phyloP scores from a whole-genome alignment of 83 land plant species.

The Larix sibirica region DNA sequence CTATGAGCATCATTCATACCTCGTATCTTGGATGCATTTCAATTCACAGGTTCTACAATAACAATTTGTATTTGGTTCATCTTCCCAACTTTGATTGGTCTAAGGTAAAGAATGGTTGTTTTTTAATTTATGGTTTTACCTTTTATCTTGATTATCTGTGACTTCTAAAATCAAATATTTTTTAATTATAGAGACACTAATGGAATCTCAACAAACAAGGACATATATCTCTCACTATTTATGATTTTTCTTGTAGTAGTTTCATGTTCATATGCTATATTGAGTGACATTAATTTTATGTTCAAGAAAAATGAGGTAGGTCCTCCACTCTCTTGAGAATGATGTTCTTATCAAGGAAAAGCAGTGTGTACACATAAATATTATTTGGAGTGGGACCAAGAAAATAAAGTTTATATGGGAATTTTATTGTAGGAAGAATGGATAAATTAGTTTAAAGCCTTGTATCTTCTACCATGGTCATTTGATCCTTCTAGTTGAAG shows the following conservation, averaged over 20 bases:
- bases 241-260: slow-evolving; percentile 80
- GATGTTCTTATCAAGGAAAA: too few species aligned
- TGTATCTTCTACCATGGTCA: too few species aligned
- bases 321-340: not conserved
- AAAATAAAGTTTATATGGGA: too few species aligned
- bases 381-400: too few species aligned
- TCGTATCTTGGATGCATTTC: slow-evolving; percentile 92
- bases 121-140: not conserved
- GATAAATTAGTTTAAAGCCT: too few species aligned
- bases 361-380: too few species aligned
- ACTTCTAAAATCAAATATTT: not conserved
- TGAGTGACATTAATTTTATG: slow-evolving; percentile 58
- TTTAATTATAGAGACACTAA: slow-evolving; percentile 56
- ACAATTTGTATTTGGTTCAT: slow-evolving; percentile 79
- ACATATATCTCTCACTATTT: slow-evolving; percentile 57
- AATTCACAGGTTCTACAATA: slow-evolving; percentile 88
- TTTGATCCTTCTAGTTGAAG: too few species aligned
- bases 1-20: slow-evolving; percentile 77
- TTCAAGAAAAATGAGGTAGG: slow-evolving; percentile 29
- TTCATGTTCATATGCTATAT: slow-evolving; percentile 61
- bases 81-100: slow-evolving; percentile 75
- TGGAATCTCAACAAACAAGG: slow-evolving; percentile 65
- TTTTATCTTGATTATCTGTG: too few species aligned
- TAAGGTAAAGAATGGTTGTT: slow-evolving; percentile 45
- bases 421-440: too few species aligned